Conservation (phyloP, 2,329 filamentous ascomycete genomes). For the Alternaria atra region DNA sequence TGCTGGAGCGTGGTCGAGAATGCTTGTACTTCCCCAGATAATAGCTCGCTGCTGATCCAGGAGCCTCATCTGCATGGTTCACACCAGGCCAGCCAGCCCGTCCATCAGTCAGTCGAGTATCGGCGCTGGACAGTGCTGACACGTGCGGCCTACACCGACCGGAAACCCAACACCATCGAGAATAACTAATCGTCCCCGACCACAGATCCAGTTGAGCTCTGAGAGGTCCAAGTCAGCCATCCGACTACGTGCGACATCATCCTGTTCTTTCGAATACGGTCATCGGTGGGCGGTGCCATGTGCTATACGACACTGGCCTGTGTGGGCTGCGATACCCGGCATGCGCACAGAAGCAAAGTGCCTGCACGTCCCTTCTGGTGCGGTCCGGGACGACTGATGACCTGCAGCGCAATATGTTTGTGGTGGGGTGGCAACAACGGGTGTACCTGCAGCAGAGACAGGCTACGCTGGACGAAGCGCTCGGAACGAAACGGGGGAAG, state of each 20-base stretch:
- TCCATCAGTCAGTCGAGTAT: background rate
- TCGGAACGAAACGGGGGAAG: slow-evolving; percentile 30
- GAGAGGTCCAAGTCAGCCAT: background rate
- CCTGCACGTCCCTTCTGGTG: slow-evolving; percentile 18
- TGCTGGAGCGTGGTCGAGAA: slow-evolving; percentile 32
- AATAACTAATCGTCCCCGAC: background rate
- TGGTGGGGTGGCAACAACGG: slow-evolving; percentile 32
- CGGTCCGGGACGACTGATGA: slow-evolving; percentile 20
- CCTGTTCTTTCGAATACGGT: background rate
- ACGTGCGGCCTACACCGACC: slow-evolving; percentile 7
- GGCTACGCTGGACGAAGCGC: slow-evolving; percentile 27
- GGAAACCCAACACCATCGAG: slow-evolving; percentile 1
- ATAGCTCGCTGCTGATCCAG: slow-evolving; percentile 34
- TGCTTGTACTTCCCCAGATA: slow-evolving; percentile 37
- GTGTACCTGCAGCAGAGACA: slow-evolving; percentile 46
- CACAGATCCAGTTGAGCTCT: background rate
- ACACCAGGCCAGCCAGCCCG: background rate
- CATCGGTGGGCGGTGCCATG: background rate
- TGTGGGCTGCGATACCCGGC: slow-evolving; percentile 1
- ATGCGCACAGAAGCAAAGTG: slow-evolving; percentile 8
- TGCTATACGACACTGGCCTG: background rate
- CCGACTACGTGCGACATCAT: background rate
- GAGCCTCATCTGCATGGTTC: slow-evolving; percentile 18
- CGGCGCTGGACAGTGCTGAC: slow-evolving; percentile 16
- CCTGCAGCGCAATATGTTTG: slow-evolving; percentile 23